phyloP scores from a whole-genome alignment of 2,329 filamentous ascomycete genomes.

The Aschersonia sp. region DNA sequence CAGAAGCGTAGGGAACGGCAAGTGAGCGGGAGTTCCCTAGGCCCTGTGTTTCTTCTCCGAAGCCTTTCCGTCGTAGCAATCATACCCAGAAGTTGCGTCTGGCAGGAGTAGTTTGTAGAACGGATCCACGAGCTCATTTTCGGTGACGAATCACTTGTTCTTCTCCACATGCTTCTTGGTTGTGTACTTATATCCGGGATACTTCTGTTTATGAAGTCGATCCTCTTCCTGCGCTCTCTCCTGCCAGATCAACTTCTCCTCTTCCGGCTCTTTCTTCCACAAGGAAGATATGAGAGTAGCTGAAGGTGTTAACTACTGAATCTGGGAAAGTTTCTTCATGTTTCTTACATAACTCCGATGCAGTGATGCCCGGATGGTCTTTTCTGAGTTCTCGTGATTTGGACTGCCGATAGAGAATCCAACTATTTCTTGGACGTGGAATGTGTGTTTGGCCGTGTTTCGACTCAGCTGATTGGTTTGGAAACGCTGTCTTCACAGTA shows the following conservation, averaged over 20 bases:
- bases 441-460: slow-evolving; percentile 6
- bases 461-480: neutral
- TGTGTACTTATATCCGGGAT: slow-evolving; percentile 14
- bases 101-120: no score
- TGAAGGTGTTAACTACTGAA: slow-evolving; percentile 4
- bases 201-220: slow-evolving; percentile 12
- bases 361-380: slow-evolving; percentile 11
- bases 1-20: no score
- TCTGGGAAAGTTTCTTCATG: neutral
- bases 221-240: slow-evolving; percentile 11
- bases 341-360: slow-evolving; percentile 15
- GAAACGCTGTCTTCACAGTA: neutral
- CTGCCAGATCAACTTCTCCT: slow-evolving; percentile 10
- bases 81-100: no score
- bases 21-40: no score
- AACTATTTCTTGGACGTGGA: slow-evolving; percentile 16
- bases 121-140: no score
- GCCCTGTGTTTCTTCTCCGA: no score
- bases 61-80: no score
- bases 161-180: slow-evolving; percentile 5
- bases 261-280: slow-evolving; percentile 13
- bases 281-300: slow-evolving; percentile 12
- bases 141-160: neutral
- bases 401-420: slow-evolving; percentile 18
- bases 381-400: slow-evolving; percentile 11